Evolutionary conservation across 2,329 filamentous ascomycete genomes (phyloP), one percentile per base, ranked within the genome.

Genomic region (Trichoderma asperellum): DNA sequence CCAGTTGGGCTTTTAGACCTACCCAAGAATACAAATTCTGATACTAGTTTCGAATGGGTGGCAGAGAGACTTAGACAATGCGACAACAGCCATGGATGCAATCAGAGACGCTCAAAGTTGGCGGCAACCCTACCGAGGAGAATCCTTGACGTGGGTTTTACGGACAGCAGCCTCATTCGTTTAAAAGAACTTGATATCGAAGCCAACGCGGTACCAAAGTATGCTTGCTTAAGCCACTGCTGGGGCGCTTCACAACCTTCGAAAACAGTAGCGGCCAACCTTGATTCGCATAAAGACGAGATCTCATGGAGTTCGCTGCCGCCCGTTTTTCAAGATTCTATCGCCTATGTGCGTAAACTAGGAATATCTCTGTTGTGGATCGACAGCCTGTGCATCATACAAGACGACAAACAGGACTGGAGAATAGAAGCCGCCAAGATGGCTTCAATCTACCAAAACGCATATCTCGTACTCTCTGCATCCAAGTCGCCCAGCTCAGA

Each of bases 381-480:
- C 29, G 73, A 74, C 49, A 70, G 69, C 35, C 70, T 74, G 18
- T 73, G 73, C 57, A 74, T 74, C 21, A 18, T 65, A 5, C 62
- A 65, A 18, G 62, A 65, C 34, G 52, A 65, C 5, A 57, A 65
- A 34, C 53, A 57, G 4, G 69, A 71, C 52, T 71, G 69, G 72
- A 68, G 62, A 40, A 57, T 52, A 37, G 70, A 73, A 52, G 65
- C 71, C 6, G 43, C 71, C 12, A 70, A 66, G 52, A 72, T 73
- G 70, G 70, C 66, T 10, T 61, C 66, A 35, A 66, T 73, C 35
- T 73, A 72, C 55, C 66, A 69, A 29, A 55, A 62, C 16, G 62
- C 70, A 6, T 57, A 61, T 8, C 21, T 72, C 0, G 70, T 70
- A 12, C n/a, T 72, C 21, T 70, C 71, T 16, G 68, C 71, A 34